Conservation (phyloP, 208 protist genomes). For the Trypanosoma congolense region DNA sequence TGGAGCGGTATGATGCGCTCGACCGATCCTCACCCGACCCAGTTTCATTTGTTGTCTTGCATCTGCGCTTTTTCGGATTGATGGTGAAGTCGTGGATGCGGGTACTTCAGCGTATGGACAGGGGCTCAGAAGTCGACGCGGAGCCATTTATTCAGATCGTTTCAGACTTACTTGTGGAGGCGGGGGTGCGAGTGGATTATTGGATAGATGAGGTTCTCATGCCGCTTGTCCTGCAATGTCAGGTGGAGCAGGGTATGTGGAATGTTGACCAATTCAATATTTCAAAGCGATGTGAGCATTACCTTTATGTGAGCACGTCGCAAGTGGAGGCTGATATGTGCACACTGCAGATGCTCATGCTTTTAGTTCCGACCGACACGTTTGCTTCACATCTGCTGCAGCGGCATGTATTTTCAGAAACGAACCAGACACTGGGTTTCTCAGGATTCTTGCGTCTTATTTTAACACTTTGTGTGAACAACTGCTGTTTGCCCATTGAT, state of each 20-base stretch:
- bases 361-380: conserved; percentile 39
- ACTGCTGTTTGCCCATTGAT: conserved; percentile 4
- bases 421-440: conserved; percentile 10
- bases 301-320: conserved; percentile 23
- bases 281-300: conserved; percentile 12
- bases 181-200: conserved; percentile 15
- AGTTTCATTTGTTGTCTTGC: conserved; percentile 33
- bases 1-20: conserved; percentile 20
- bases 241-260: conserved; percentile 57
- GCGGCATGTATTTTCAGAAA: conserved; percentile 17
- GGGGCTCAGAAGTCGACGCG: background rate
- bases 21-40: conserved; percentile 25
- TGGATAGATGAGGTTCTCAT: conserved; percentile 68
- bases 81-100: conserved; percentile 38
- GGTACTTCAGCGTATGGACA: background rate
- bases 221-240: conserved; percentile 62
- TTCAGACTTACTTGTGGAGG: conserved; percentile 16
- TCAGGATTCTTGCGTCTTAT: conserved; percentile 46
- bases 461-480: conserved; percentile 33
- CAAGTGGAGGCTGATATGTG: conserved; percentile 43
- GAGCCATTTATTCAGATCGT: conserved; percentile 9
- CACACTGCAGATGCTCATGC: conserved; percentile 59
- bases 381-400: conserved; percentile 56
- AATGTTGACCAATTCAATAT: conserved; percentile 43
- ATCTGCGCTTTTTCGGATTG: conserved; percentile 41